Evolutionary conservation across 179 eudicot genomes (phyloP).

Genomic region (Carnegiea gigantea): DNA sequence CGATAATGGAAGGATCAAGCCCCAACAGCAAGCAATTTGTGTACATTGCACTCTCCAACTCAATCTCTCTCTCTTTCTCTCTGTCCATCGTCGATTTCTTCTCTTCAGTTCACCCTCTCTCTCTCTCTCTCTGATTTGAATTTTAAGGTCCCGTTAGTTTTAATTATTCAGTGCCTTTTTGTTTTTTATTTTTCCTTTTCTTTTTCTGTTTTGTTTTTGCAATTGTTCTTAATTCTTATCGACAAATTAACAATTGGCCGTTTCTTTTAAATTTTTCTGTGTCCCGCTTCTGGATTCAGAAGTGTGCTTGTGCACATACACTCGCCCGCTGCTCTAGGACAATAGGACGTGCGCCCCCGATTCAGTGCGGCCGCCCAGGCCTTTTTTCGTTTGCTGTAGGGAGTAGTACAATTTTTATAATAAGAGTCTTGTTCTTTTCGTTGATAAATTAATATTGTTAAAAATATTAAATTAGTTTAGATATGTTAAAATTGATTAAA

Average conservation of each 20-base stretch:
- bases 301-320: neutral
- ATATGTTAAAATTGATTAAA: too few species aligned
- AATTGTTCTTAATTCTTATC: neutral
- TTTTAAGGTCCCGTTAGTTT: slow-evolving; percentile 1
- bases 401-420: too few species aligned
- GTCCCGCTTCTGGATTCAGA: neutral
- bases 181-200: neutral
- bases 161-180: neutral
- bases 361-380: too few species aligned
- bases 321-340: too few species aligned
- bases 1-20: slow-evolving; percentile 82
- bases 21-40: slow-evolving; percentile 87
- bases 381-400: too few species aligned
- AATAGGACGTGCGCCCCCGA: too few species aligned
- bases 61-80: slow-evolving; percentile 95
- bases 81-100: slow-evolving; percentile 74
- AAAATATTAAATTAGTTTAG: too few species aligned
- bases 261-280: neutral
- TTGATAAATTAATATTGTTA: too few species aligned
- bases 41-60: slow-evolving; percentile 97
- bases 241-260: neutral
- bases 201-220: neutral
- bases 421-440: too few species aligned
- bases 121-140: slow-evolving; percentile 6
- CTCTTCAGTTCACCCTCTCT: too few species aligned